phyloP scores from a whole-genome alignment of 306 rosid species.

The Hylodesmum podocarpum region DNA sequence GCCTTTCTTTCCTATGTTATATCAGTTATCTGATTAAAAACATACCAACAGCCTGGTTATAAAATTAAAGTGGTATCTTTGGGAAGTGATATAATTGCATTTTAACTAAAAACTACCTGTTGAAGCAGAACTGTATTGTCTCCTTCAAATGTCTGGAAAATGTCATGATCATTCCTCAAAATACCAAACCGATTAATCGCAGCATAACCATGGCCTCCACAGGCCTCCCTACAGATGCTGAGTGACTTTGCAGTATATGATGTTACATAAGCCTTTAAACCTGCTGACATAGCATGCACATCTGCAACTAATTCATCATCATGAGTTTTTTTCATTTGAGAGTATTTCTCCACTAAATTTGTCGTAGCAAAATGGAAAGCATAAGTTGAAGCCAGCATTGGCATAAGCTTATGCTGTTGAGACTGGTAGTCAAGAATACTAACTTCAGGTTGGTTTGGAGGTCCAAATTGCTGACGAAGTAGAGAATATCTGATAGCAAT shows the following conservation, averaged over 20 bases:
- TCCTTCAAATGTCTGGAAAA: constrained; percentile 98
- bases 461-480: constrained; percentile 96
- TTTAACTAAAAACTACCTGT: constrained; percentile 64
- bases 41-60: constrained; percentile 14
- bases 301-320: constrained; percentile 84
- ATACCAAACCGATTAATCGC: constrained; percentile 87
- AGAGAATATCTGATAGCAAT: constrained; percentile 88
- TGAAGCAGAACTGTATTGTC: constrained; percentile 98
- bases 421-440: constrained; percentile 93
- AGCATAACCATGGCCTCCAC: constrained; percentile 99
- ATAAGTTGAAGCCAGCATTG: constrained; percentile 94
- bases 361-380: constrained; percentile 83
- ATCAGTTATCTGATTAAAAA: neutral
- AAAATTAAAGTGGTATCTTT: neutral
- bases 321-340: constrained; percentile 77
- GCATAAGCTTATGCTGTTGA: constrained; percentile 98
- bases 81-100: constrained; percentile 12
- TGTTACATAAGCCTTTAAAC: constrained; percentile 90
- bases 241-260: constrained; percentile 86
- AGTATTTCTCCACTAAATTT: constrained; percentile 71
- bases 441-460: constrained; percentile 90
- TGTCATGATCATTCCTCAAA: constrained; percentile 96
- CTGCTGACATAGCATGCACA: constrained; percentile 90
- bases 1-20: neutral
- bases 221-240: constrained; percentile 93